Conservation (phyloP, 1,284 basidiomycete genomes). For the Rhodotorula sp. region DNA sequence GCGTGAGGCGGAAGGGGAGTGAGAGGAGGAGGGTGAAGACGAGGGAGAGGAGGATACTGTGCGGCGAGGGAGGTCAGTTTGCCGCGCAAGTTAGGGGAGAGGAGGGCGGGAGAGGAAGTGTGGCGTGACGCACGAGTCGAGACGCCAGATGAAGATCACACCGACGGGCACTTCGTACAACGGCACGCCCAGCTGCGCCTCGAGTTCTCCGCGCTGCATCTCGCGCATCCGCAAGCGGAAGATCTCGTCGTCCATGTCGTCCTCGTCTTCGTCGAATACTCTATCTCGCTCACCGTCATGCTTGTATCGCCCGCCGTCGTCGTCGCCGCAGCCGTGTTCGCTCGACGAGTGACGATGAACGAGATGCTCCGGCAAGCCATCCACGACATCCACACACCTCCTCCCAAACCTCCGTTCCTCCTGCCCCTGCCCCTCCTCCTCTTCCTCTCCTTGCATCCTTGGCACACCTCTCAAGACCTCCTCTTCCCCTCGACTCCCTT, state of each 20-base stretch:
- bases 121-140: slow-evolving; percentile 30
- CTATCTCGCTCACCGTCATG: too few relatives aligned
- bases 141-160: slow-evolving; percentile 36
- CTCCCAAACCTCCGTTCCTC: neutral
- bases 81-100: slow-evolving; percentile 15
- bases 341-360: neutral
- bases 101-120: slow-evolving; percentile 18
- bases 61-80: slow-evolving; percentile 5
- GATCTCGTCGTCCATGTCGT: neutral
- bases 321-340: neutral
- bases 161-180: slow-evolving; percentile 36
- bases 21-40: slow-evolving; percentile 34
- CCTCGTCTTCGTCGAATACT: neutral
- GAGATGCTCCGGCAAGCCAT: neutral
- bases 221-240: slow-evolving; percentile 23
- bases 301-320: neutral
- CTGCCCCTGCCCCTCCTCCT: neutral
- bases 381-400: neutral
- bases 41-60: slow-evolving; percentile 28
- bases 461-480: neutral
- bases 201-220: slow-evolving; percentile 31
- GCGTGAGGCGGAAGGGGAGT: slow-evolving; percentile 33
- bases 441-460: neutral
- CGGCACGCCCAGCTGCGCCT: slow-evolving; percentile 35
- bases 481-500: neutral